Base-by-base conservation (phyloP, 345 rosid species). In the Eucalyptus victrix region DNA sequence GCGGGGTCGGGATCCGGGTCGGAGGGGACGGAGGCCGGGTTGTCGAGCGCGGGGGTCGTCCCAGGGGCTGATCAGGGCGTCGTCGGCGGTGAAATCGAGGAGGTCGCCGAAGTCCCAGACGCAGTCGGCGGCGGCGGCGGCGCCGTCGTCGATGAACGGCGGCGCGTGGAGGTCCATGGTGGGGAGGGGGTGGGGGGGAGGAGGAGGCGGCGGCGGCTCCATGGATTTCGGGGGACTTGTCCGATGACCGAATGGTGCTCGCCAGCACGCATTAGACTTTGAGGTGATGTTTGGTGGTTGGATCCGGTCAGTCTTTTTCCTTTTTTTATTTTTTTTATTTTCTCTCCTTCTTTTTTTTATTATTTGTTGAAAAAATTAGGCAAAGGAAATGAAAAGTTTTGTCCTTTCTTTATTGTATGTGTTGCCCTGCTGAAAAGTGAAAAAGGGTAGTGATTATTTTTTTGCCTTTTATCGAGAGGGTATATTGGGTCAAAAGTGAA, bases 71-170 rank as follows among this genome's bases (percentile, higher is more conserved):
- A 93, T 88, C 88, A 97, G 91, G 5, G 90, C 92, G 49, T 96
- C 97, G 90, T 96, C 99, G 0, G 91, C 83, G 91, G 97, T 88
- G 92, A 96, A 96, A 93, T 96, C 96, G 24, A 98, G 95, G 88
- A 97, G 94, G 91, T 98, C 97, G 86, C 92, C 94, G 97, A 97
- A 96, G 92, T 97, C 98, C 98, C 98, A 97, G 49, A 93, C 89
- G 65, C 96, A 76, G 85, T 76, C 85, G 44, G 4, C 86, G 81
- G 97, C 47, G 14, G 92, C 21, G 53, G 56, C 69, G 45, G 93
- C 95, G 40, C 91, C 96, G 54, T 90, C 96, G 87, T 67, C 87
- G 50, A 87, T n/a, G 87, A 88, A 40, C 24, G 80, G 80, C 37
- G n/a, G 47, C 85, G 28, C 83, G 37, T 34, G 47, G 85, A 40